A percentile compares a stretch with the other conserved stretches of the same genome.
phyloP scores from a whole-genome alignment of 2,329 filamentous ascomycete genomes.

The Botrytis paeoniae region DNA sequence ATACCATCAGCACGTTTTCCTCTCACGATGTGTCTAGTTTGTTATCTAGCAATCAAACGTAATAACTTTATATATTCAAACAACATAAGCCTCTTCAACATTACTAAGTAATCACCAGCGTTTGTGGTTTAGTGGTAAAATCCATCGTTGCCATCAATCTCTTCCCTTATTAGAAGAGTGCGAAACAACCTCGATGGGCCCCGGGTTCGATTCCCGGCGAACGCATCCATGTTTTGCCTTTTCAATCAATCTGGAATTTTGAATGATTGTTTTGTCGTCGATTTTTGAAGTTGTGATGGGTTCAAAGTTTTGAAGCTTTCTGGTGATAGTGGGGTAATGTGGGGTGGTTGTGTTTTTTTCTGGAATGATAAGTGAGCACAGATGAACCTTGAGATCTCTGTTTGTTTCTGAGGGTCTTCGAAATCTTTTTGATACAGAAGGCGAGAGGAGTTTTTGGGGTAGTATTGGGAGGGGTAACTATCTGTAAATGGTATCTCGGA shows the following conservation, averaged over 20 bases:
- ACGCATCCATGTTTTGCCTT: neutral
- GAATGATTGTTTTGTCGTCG: neutral
- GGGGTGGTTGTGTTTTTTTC: neutral
- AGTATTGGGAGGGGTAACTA: too few species aligned
- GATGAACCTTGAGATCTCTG: neutral
- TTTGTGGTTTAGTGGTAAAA: slow-evolving; percentile 25
- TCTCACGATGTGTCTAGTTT: too few species aligned
- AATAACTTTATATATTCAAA: rapidly evolving
- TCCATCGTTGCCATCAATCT: slow-evolving; percentile 15
- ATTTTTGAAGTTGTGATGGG: neutral
- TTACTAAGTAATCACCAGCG: slow-evolving; percentile 16
- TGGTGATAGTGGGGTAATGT: neutral
- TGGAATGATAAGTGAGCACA: neutral
- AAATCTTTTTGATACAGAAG: neutral
- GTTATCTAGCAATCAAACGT: rapidly evolving
- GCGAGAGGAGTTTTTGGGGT: neutral
- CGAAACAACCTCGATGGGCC: slow-evolving; percentile 31
- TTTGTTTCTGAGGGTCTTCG: neutral
- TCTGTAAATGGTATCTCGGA: neutral
- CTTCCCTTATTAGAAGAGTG: neutral
- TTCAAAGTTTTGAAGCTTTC: neutral
- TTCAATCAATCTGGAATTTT: neutral
- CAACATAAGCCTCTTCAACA: rapidly evolving
- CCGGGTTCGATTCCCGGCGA: neutral
- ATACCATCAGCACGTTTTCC: neutral